Evolutionary conservation across 768 basidiomycete genomes (phyloP).

Genomic region (Tylopilus balloui): DNA sequence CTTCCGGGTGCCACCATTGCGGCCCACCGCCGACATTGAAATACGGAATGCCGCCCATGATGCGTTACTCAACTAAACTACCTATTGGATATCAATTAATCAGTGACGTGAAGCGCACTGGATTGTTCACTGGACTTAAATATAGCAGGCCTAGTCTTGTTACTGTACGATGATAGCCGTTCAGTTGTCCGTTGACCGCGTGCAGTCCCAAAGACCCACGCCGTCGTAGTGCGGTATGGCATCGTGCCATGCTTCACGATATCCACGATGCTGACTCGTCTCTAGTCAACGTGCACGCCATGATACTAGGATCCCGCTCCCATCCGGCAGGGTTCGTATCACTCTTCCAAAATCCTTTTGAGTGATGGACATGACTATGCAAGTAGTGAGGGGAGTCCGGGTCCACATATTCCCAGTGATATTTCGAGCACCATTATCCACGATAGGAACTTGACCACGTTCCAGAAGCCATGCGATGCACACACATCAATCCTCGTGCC

Average conservation of each 20-base stretch:
- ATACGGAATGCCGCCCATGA: background rate
- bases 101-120: background rate
- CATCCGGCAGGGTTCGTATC: background rate
- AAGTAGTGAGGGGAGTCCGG: no score
- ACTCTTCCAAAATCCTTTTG: no score
- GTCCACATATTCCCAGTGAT: background rate
- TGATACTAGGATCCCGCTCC: background rate
- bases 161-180: background rate
- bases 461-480: constrained; percentile 5
- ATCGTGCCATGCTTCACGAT: background rate
- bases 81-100: background rate
- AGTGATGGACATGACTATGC: background rate
- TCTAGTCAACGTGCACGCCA: constrained; percentile 11
- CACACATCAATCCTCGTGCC: constrained; percentile 14
- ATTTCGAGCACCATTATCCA: background rate
- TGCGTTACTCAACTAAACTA: background rate
- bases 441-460: constrained; percentile 14
- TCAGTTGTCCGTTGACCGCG: background rate
- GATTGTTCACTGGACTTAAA: background rate
- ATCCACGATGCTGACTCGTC: constrained; percentile 2
- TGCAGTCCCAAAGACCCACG: background rate
- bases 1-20: background rate
- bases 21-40: background rate
- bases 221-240: background rate
- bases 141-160: background rate